These are phyloP conservation scores for Coemansia sp. DNA, from an alignment of 192 early-diverging fungal genomes.

Conservation along the genomic window DNA sequence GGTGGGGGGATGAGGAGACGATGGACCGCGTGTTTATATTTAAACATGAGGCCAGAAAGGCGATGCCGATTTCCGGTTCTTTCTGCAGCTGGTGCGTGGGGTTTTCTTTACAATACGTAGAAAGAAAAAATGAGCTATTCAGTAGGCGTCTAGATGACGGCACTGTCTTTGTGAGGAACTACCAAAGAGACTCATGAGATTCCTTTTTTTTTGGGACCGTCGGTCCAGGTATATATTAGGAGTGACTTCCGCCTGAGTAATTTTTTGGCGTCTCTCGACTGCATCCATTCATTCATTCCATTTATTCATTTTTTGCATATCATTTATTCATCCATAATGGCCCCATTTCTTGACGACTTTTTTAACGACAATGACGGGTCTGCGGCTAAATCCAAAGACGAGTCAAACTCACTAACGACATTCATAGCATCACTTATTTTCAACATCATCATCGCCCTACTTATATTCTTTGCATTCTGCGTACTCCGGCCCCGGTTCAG, in stretches of 20 bases:
- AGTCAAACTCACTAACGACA: constrained; percentile 55
- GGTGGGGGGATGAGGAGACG: not conserved
- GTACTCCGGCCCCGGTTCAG: constrained; percentile 64
- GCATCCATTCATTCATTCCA: not conserved
- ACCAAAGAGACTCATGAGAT: not conserved
- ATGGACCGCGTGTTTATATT: too few species aligned
- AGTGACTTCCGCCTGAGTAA: too few species aligned
- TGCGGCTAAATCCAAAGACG: constrained; percentile 6
- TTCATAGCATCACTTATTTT: constrained; percentile 72
- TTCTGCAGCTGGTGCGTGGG: not conserved
- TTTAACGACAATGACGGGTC: not conserved
- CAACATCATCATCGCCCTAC: constrained; percentile 58
- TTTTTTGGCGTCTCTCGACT: too few species aligned
- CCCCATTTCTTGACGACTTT: not conserved
- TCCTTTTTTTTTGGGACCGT: not conserved
- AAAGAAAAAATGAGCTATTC: constrained; percentile 1
- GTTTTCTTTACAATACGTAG: not conserved
- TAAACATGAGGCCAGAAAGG: not conserved
- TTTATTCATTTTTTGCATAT: constrained; percentile 1
- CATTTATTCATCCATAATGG: not conserved
- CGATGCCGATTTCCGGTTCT: not conserved
- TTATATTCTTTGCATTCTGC: constrained; percentile 61
- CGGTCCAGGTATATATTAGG: too few species aligned
- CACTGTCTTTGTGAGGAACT: not conserved
- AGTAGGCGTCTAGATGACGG: not conserved